Base-by-base conservation (phyloP, 495 filamentous ascomycete genomes). In the Podospora pseudoanserina region DNA sequence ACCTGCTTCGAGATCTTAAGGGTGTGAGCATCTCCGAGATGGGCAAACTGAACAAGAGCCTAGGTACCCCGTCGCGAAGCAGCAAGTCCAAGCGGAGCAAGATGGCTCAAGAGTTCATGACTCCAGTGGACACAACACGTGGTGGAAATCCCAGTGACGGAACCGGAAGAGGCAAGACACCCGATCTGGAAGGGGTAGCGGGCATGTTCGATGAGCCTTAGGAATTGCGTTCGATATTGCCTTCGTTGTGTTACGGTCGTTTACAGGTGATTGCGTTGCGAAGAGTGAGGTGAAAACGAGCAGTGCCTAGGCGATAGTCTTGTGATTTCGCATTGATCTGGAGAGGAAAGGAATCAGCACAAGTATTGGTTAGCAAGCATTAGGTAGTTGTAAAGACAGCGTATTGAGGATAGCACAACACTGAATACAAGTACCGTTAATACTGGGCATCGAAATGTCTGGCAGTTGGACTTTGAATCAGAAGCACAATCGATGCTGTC, bases 1-100 rank as follows among this genome's bases (percentile, higher is more conserved):
- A 96, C 65, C 82, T 99, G 7, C 81, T 99, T 16, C 89, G 93
- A 68, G 89, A 92, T 54, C 79, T 98, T 16, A 87, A 96, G 61
- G 94, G 95, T 3, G 87, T 97, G 4, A 93, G 92, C 69, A 91
- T 99, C 65, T 90, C 92, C 20, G 95, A 98, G 78, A 90, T 94
- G 81, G 95, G 95, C 53, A 94, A 92, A 78, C 86, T 98, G 18
- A 79, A 65, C 39, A 85, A 84, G 74, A 79, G 77, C 61, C 67
- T 76, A 7, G 77, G 74, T 56, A 34, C 66, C 28, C 26, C 23
- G 16, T 57, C 68, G 34, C n/a, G 54, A 18, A 44, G 63, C 20
- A 65, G 57, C 57, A 83, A 79, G 67, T 70, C 79, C 32, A 66
- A 68, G 4, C 73, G 85, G 23, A 86, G 80, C 66, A 86, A 84